Conservation (phyloP, 2,329 filamentous ascomycete species). For the Aspergillus brunneoviolaceus region DNA sequence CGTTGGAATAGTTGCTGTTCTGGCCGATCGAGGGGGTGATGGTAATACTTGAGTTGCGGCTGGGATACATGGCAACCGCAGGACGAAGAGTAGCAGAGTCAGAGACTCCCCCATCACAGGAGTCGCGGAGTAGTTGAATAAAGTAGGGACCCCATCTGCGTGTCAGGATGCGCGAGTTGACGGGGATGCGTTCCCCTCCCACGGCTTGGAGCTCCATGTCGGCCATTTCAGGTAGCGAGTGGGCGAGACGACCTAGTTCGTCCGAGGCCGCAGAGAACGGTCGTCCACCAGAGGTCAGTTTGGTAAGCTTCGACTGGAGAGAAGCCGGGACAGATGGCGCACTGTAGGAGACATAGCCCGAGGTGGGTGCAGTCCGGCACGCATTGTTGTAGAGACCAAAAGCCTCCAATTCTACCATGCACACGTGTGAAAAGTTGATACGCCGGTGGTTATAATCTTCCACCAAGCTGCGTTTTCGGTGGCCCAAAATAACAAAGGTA, state of each 20-base stretch:
- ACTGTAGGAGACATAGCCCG: slow-evolving; percentile 81
- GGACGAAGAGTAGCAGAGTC: slow-evolving; percentile 76
- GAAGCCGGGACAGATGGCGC: slow-evolving; percentile 62
- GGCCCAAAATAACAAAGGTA: slow-evolving; percentile 91
- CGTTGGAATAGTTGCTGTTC: slow-evolving; percentile 43
- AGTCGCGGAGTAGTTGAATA: slow-evolving; percentile 83
- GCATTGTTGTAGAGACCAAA: slow-evolving; percentile 98
- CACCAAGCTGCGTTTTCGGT: slow-evolving; percentile 87
- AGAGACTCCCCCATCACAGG: slow-evolving; percentile 65
- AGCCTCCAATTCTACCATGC: slow-evolving; percentile 93
- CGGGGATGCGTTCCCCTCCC: slow-evolving; percentile 84
- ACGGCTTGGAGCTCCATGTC: slow-evolving; percentile 98
- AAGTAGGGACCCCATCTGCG: slow-evolving; percentile 95
- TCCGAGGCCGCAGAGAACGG: slow-evolving; percentile 75
- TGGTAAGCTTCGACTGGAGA: slow-evolving; percentile 49
- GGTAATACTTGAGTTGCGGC: slow-evolving; percentile 79
- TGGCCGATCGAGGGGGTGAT: slow-evolving; percentile 64
- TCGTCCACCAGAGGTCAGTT: slow-evolving; percentile 69
- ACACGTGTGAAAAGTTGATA: slow-evolving; percentile 96
- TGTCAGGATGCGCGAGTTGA: slow-evolving; percentile 86
- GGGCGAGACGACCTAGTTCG: slow-evolving; percentile 77
- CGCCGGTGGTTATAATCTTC: slow-evolving; percentile 98
- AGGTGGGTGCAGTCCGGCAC: slow-evolving; percentile 72
- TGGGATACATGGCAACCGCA: slow-evolving; percentile 54
- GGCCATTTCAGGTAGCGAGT: slow-evolving; percentile 77